phyloP scores from a whole-genome alignment of 768 basidiomycete genomes.

The Termitomyces bulborhizus region DNA sequence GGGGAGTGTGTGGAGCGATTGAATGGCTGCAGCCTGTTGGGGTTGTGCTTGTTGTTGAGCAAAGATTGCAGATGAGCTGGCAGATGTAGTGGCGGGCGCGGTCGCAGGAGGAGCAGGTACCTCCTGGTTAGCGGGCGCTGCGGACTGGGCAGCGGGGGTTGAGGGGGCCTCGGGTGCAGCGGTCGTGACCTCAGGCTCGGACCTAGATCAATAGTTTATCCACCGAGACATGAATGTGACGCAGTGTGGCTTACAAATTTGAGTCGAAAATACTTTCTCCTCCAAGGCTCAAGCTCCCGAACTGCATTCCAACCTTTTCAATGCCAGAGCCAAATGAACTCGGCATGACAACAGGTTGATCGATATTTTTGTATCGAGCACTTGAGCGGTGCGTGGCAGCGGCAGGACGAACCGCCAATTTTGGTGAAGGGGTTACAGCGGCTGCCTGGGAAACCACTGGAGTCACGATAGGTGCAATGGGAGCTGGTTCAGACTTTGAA shows the following conservation, averaged over 20 bases:
- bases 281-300: conserved; percentile 75
- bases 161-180: conserved; percentile 27
- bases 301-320: conserved; percentile 87
- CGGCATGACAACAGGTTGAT: conserved; percentile 81
- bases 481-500: conserved; percentile 28
- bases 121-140: conserved; percentile 24
- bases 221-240: conserved; percentile 5
- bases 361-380: conserved; percentile 64
- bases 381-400: conserved; percentile 47
- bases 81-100: conserved; percentile 26
- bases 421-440: conserved; percentile 40
- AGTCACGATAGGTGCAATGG: conserved; percentile 25
- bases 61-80: conserved; percentile 40
- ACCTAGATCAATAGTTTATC: background rate
- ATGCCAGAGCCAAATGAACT: conserved; percentile 54
- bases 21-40: conserved; percentile 19
- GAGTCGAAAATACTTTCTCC: conserved; percentile 57
- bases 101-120: conserved; percentile 31
- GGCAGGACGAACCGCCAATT: conserved; percentile 48
- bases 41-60: conserved; percentile 38
- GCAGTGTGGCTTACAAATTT: conserved; percentile 37
- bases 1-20: conserved; percentile 17
- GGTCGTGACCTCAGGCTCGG: conserved; percentile 14
- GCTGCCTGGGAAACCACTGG: conserved; percentile 28
- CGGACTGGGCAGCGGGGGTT: conserved; percentile 22